phyloP scores from a whole-genome alignment of 2,329 filamentous ascomycete species.

The Arthroderma sp. region DNA sequence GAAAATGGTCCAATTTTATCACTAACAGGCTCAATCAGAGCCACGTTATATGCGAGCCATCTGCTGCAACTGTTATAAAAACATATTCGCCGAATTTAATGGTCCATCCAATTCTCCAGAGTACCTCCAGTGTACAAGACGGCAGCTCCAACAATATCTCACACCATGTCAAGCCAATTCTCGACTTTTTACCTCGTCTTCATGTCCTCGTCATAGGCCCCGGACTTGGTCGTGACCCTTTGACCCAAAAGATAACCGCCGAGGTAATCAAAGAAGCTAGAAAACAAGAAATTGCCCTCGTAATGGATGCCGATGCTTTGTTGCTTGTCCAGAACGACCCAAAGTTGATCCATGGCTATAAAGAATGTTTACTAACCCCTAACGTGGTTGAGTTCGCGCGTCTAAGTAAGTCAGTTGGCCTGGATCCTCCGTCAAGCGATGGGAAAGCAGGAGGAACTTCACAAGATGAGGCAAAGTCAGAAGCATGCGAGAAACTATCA shows the following conservation, averaged over 20 bases:
- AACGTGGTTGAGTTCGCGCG: constrained; percentile 89
- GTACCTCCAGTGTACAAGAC: constrained; percentile 41
- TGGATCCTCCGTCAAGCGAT: constrained; percentile 40
- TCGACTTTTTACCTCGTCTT: constrained; percentile 70
- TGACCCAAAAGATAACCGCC: constrained; percentile 80
- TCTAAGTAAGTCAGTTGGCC: constrained; percentile 60
- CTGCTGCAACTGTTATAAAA: constrained; percentile 76
- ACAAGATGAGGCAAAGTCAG: constrained; percentile 32
- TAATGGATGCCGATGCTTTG: constrained; percentile 84
- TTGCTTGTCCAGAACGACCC: constrained; percentile 64
- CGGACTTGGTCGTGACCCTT: constrained; percentile 72
- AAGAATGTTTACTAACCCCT: constrained; percentile 76
- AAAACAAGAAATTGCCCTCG: constrained; percentile 59
- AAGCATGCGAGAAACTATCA: constrained; percentile 58
- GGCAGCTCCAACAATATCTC: constrained; percentile 29
- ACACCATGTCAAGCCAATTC: constrained; percentile 54
- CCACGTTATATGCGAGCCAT: constrained; percentile 90
- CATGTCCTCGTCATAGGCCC: constrained; percentile 91
- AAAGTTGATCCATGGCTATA: constrained; percentile 66
- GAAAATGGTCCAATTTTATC: neutral
- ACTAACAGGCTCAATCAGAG: constrained; percentile 31
- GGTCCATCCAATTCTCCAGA: constrained; percentile 93
- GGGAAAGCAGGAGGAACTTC: constrained; percentile 18
- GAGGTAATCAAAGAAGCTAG: constrained; percentile 68
- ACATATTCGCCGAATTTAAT: constrained; percentile 96